Base-by-base conservation (phyloP, 148 eudicot genomes). In the Camellia granthamiana region DNA sequence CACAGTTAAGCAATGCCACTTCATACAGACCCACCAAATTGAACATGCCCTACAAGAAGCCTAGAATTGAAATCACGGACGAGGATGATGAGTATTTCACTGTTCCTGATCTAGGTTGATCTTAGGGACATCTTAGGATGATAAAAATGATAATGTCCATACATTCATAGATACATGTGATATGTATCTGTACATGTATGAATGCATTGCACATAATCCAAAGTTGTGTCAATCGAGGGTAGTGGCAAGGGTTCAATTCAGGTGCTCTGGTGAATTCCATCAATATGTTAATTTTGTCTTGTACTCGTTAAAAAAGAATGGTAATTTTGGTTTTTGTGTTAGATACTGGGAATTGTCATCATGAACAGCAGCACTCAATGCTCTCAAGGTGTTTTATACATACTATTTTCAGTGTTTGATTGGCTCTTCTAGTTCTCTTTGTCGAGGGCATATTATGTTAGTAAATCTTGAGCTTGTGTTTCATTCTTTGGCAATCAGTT, bases 61-160 rank as follows among this genome's bases (percentile, higher is more conserved):
- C 95, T 5, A 87, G 99, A 60, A 80, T 92, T 2, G 99, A 92
- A 81, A 42, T 87, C 54, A 77, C 82, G 9, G 85, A 90, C 16
- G 95, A 93, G 23, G 95, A 96, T 2, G 98, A 92, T 0, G 95
- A 93, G 87, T 89, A 77, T 78, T 93, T 91, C 43, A 92, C 91
- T 43, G 99, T 96, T 61, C 99, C 99, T 65, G 98, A 96, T 85
- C 99, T 96, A 75, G 98, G 99, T 71, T 93, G 83, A 90, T 82
- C 64, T 47, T 10, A 56, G 56, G 15, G 41, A 62, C 72, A 52
- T 66, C 60, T 23, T 49, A 42, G 72, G 10, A 47, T 62, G 4
- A 30, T 23, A 38, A 6, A 46, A 58, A 59, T 49, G 30, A 38
- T 7, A 2, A 21, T 4, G 46, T 63, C 18, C 30, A 9, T 66